These are phyloP conservation scores for Pestalotiopsis sp. DNA, from an alignment of 2,329 filamentous ascomycete genomes.

Conservation along the genomic window DNA sequence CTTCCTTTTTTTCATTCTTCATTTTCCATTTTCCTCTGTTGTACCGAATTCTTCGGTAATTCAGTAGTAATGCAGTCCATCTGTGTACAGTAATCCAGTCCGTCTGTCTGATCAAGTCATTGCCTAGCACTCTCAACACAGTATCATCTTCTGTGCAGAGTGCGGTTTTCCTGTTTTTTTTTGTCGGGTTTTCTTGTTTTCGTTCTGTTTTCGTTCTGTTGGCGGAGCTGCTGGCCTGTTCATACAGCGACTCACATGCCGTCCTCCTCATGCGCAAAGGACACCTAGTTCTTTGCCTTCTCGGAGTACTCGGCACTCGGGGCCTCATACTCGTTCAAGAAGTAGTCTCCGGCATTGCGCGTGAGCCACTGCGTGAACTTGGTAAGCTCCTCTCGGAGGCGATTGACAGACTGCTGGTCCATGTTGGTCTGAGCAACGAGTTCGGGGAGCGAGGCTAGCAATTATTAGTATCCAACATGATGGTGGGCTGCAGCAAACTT, in stretches of 20 bases:
- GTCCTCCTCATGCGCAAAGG: background rate
- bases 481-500: constrained; percentile 34
- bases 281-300: constrained; percentile 50
- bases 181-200: background rate
- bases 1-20: too few relatives aligned
- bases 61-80: too few relatives aligned
- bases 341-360: constrained; percentile 76
- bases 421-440: constrained; percentile 97
- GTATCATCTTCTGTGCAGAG: background rate
- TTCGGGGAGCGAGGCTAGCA: constrained; percentile 82
- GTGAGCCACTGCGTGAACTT: constrained; percentile 87
- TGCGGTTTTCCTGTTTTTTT: background rate
- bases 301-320: constrained; percentile 73
- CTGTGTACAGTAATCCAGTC: too few relatives aligned
- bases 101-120: background rate
- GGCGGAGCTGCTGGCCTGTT: background rate
- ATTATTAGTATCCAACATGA: background rate
- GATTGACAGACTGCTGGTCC: constrained; percentile 87
- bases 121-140: background rate
- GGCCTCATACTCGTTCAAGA: constrained; percentile 75
- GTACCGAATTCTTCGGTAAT: too few relatives aligned
- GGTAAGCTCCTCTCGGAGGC: constrained; percentile 84
- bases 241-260: background rate
- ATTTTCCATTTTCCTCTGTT: too few relatives aligned
- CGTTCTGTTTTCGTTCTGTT: too few relatives aligned